phyloP scores from a whole-genome alignment of 345 rosid genomes.

The Noccaea caerulescens region DNA sequence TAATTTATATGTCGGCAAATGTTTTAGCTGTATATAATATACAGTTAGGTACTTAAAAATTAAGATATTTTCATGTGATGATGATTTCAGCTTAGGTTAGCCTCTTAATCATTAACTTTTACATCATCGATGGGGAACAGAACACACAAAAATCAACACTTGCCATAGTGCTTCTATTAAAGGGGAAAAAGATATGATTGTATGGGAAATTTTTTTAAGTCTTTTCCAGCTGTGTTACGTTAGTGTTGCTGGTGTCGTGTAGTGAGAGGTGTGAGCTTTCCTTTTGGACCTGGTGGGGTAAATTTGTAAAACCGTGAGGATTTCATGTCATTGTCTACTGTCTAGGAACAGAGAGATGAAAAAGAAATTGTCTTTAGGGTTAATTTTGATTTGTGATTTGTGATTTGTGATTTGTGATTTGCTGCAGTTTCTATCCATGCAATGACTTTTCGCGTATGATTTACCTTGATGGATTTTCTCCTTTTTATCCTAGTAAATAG shows the following conservation, averaged over 20 bases:
- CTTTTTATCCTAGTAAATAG: constrained; percentile 17
- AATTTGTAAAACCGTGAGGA: constrained; percentile 22
- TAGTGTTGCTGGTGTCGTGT: constrained; percentile 41
- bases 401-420: constrained; percentile 21
- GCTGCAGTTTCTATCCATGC: constrained; percentile 39
- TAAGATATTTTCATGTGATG: constrained; percentile 23
- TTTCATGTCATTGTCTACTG: constrained; percentile 36
- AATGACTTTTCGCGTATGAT: constrained; percentile 31
- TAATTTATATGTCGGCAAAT: constrained; percentile 37
- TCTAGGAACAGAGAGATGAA: constrained; percentile 28
- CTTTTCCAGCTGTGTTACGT: constrained; percentile 43
- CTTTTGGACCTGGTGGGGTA: constrained; percentile 32
- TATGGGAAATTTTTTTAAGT: constrained; percentile 17
- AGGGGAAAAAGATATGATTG: constrained; percentile 32
- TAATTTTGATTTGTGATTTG: constrained; percentile 17
- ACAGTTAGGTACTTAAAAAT: constrained; percentile 5
- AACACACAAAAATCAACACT: constrained; percentile 3
- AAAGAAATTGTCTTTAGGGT: not conserved
- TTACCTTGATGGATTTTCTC: constrained; percentile 26
- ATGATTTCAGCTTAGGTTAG: constrained; percentile 21
- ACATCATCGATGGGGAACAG: constrained; percentile 19
- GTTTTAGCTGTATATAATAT: not conserved
- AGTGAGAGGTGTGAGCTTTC: constrained; percentile 38
- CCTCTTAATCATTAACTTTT: constrained; percentile 21
- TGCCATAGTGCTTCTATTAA: constrained; percentile 37